Evolutionary conservation across 2,329 filamentous ascomycete species (phyloP).

Genomic region (Alternaria novae-zelandiae): DNA sequence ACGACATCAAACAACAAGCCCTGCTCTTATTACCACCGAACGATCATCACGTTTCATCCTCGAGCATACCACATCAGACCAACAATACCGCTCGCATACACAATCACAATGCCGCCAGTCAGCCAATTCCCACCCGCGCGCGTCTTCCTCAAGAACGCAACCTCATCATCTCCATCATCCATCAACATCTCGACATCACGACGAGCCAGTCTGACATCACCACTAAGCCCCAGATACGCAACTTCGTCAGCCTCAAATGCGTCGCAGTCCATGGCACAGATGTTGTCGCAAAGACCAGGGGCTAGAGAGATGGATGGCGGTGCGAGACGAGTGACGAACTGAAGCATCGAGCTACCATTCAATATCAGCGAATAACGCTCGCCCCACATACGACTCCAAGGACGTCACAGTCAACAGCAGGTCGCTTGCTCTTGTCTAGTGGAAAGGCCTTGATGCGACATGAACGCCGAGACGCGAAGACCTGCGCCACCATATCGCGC

Average conservation of each 20-base stretch:
- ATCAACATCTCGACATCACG: slow-evolving; percentile 5
- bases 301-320: not conserved
- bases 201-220: slow-evolving; percentile 14
- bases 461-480: not conserved
- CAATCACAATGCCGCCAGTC: slow-evolving; percentile 36
- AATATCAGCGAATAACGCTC: not conserved
- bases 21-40: not conserved
- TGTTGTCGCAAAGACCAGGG: slow-evolving; percentile 30
- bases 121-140: slow-evolving; percentile 43
- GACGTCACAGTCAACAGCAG: not conserved
- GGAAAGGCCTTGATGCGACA: not conserved
- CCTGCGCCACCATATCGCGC: not conserved
- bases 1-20: not conserved
- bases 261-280: slow-evolving; percentile 35
- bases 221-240: slow-evolving; percentile 22
- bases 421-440: not conserved
- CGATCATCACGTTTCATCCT: not conserved
- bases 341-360: not conserved
- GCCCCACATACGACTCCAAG: not conserved
- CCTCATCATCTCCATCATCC: slow-evolving; percentile 8
- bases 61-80: not conserved
- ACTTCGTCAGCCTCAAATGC: slow-evolving; percentile 23
- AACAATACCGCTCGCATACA: not conserved
- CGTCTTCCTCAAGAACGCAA: slow-evolving; percentile 35
- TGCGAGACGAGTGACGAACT: slow-evolving; percentile 3